Evolutionary conservation across 345 rosid species (phyloP).

Genomic region (Crucihimalaya himalaica): DNA sequence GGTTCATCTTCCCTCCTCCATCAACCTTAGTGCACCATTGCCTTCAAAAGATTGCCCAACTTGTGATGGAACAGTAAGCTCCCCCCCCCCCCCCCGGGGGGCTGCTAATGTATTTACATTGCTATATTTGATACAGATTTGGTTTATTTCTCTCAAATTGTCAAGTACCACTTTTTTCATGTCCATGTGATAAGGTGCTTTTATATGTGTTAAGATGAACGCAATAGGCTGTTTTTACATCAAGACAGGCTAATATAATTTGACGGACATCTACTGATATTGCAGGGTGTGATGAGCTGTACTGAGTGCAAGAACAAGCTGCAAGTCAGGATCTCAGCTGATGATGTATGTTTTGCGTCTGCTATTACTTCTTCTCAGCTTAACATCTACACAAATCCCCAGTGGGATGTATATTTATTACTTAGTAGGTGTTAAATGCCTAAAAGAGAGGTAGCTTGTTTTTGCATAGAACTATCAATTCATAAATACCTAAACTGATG

Average conservation of each 20-base stretch:
- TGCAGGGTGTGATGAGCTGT: conserved; percentile 92
- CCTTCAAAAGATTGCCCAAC: conserved; percentile 88
- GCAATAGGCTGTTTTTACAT: not conserved
- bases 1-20: conserved; percentile 76
- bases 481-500: not conserved
- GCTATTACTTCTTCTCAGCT: conserved; percentile 29
- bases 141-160: conserved; percentile 9
- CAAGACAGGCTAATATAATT: not conserved
- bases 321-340: conserved; percentile 87
- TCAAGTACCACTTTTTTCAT: not conserved
- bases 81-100: too few species aligned
- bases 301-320: conserved; percentile 88
- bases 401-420: conserved; percentile 8
- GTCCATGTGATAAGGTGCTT: conserved; percentile 5
- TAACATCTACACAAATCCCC: conserved; percentile 21
- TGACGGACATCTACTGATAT: conserved; percentile 19
- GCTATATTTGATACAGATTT: not conserved
- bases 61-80: conserved; percentile 91
- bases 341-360: conserved; percentile 69
- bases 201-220: conserved; percentile 5
- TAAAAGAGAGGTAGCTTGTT: conserved; percentile 9
- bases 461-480: not conserved
- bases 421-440: conserved; percentile 17
- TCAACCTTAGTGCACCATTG: conserved; percentile 65
- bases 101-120: not conserved